These are phyloP conservation scores for Plasmodium yoelii DNA, from an alignment of 169 alveolate genomes.

Conservation along the genomic window DNA sequence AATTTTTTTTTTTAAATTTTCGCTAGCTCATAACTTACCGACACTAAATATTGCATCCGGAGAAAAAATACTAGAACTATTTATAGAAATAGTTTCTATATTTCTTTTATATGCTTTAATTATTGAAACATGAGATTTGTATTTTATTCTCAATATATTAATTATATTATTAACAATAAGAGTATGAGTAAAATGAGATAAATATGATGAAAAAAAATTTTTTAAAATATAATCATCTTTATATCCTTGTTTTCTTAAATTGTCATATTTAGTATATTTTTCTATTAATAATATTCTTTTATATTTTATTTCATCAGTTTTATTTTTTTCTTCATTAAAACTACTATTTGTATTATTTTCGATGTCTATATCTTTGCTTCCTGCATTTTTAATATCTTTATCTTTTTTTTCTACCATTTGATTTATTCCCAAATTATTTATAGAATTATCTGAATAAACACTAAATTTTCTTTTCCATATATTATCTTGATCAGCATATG, in stretches of 20 bases:
- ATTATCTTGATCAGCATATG: not conserved
- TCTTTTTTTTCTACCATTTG: not conserved
- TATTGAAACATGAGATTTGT: slow-evolving; percentile 37
- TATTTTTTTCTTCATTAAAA: not conserved
- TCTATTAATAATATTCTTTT: slow-evolving; percentile 58
- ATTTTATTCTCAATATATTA: slow-evolving; percentile 38
- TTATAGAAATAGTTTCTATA: slow-evolving; percentile 40
- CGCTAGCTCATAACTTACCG: slow-evolving; percentile 2
- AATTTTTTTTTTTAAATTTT: not conserved
- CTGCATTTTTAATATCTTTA: not conserved
- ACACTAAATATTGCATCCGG: slow-evolving; percentile 74
- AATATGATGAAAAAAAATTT: slow-evolving; percentile 33
- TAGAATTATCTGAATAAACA: not conserved
- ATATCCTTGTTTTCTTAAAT: slow-evolving; percentile 45
- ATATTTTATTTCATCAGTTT: slow-evolving; percentile 20
- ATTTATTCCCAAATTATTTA: not conserved
- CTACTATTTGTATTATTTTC: not conserved
- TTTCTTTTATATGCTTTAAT: slow-evolving; percentile 58
- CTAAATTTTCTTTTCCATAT: not conserved
- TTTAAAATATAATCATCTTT: slow-evolving; percentile 57
- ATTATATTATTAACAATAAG: slow-evolving; percentile 59
- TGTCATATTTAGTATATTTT: slow-evolving; percentile 65
- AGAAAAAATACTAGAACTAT: slow-evolving; percentile 59
- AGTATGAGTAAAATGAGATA: slow-evolving; percentile 71
- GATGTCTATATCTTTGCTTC: not conserved